phyloP scores from a whole-genome alignment of 495 filamentous ascomycete genomes.

The Annulohypoxylon nitens region DNA sequence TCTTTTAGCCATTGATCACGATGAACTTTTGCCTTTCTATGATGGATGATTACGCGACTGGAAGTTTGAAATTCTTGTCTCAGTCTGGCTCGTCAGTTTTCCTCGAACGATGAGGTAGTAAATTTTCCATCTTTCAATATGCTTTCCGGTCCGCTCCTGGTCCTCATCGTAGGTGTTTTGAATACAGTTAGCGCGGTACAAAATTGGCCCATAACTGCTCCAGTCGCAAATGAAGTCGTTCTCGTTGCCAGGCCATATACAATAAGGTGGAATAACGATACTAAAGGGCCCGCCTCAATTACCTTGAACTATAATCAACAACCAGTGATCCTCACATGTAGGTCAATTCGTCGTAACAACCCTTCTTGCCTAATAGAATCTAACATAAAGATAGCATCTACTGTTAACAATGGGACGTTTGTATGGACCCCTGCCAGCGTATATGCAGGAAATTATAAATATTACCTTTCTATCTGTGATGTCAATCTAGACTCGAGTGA shows the following conservation, averaged over 20 bases:
- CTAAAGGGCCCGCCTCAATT: neutral
- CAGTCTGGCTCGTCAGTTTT: too few species aligned
- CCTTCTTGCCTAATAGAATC: neutral
- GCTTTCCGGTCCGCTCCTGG: neutral
- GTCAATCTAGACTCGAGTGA: neutral
- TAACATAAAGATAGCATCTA: neutral
- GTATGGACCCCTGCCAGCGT: neutral
- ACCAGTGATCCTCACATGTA: neutral
- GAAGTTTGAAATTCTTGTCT: too few species aligned
- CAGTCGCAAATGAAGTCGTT: neutral
- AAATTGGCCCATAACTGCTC: constrained; percentile 2
- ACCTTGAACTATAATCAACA: neutral
- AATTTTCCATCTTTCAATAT: neutral
- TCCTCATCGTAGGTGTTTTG: neutral
- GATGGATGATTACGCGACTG: too few species aligned
- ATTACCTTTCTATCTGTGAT: neutral
- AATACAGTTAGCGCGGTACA: neutral
- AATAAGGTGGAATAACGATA: neutral
- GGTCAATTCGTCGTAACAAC: neutral
- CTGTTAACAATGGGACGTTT: neutral
- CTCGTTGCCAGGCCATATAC: neutral
- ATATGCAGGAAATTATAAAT: neutral
- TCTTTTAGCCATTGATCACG: neutral
- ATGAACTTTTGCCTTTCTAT: too few species aligned
- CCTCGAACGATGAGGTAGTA: neutral